A percentile compares a stretch with the other conserved stretches of the same genome.
phyloP scores from a whole-genome alignment of 2,329 filamentous ascomycete genomes.

The Nemania sp. region DNA sequence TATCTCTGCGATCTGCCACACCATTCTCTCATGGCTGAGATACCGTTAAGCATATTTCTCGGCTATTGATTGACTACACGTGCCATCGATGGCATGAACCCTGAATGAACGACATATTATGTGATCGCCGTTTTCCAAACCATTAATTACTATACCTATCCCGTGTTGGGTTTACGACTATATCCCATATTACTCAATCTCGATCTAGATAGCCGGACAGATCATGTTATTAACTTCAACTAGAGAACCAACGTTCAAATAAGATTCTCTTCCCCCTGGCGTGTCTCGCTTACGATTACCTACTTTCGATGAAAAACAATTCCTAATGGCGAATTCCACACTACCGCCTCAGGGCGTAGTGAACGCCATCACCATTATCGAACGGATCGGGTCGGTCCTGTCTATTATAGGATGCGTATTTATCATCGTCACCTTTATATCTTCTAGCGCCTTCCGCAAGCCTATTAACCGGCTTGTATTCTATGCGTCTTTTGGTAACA shows the following conservation, averaged over 20 bases:
- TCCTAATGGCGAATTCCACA: conserved; percentile 6
- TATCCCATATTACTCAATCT: neutral
- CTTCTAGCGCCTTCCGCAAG: conserved; percentile 79
- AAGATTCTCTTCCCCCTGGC: neutral
- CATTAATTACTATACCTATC: conserved; percentile 3
- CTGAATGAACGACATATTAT: conserved; percentile 13
- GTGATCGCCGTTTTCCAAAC: conserved; percentile 1
- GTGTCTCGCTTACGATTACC: neutral
- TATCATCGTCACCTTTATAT: conserved; percentile 77
- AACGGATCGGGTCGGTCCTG: conserved; percentile 76
- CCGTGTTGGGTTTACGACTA: conserved; percentile 9
- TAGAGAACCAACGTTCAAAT: neutral
- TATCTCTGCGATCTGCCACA: conserved; percentile 2
- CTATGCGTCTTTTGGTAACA: conserved; percentile 84
- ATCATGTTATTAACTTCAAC: conserved; percentile 4
- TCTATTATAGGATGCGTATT: conserved; percentile 78
- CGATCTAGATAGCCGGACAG: conserved; percentile 1
- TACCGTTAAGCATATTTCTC: neutral
- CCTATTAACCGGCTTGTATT: conserved; percentile 90
- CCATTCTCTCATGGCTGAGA: neutral
- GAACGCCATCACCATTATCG: conserved; percentile 69
- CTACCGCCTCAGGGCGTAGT: conserved; percentile 48
- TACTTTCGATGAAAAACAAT: neutral
- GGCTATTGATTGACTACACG: neutral
- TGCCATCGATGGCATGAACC: conserved; percentile 15